Evolutionary conservation across 108 stramenopile genomes (phyloP), one percentile per base, ranked within the genome.

Genomic region (Thalassiosira profunda): DNA sequence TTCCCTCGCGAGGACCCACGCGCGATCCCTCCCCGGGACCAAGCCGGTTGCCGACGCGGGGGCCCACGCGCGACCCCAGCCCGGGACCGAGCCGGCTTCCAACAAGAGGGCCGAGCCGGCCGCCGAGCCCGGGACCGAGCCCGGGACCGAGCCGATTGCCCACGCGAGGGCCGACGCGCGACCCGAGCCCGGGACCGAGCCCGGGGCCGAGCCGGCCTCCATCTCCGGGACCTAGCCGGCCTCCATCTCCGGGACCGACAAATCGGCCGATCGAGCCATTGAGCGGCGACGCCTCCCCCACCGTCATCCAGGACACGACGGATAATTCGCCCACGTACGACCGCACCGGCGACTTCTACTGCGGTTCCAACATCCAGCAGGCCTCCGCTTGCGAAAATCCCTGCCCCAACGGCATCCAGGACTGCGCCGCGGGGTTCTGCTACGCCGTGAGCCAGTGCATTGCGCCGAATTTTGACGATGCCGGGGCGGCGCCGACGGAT

Each of bases 1-100:
- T 49, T 24, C 78, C 78, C 23, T 74, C 72, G 28, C 42, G 17
- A 38, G 67, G 46, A 40, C 73, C 76, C 17, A 31, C 51, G 51
- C 29, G 51, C 15, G 51, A 52, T 7, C 51, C 51, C 29, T 31
- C 15, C 1, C 7, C 15, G 33, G 51, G 28, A 5, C 51, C 58
- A 24, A 60, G 47, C 1, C 45, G 58, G n/a, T 62, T 65, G 12
- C 51, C 65, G 44, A 66, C 65, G 1, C 53, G 35, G 10, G 28
- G 28, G 44, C 76, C 70, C n/a, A 51, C 58, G 28, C 42, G 44
- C 1, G 11, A 58, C 12, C 71, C 65, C 18, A 29, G 44, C 0
- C 24, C n/a, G 4, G 0, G 44, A 24, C 24, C 60, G 35, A 69
- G 53, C 28, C 25, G 31, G 0, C 5, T 30, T 26, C 71, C 71